Base-by-base conservation (phyloP, 345 rosid genomes). In the Kernera saxatilis region DNA sequence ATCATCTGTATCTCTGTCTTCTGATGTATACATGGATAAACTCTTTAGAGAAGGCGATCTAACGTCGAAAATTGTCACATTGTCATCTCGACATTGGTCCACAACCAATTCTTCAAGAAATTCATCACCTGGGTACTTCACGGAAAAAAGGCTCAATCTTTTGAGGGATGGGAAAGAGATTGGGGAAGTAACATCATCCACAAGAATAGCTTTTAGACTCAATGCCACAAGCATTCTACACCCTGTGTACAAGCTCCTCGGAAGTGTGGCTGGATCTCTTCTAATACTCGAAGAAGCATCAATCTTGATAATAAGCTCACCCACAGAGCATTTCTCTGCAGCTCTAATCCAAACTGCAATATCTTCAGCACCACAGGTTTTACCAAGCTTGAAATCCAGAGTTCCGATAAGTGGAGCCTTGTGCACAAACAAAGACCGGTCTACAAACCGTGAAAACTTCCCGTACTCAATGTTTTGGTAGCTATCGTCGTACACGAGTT, bases 31-130 rank as follows among this genome's bases (percentile, higher is more conserved):
- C 49, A 61, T 36, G 25, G 2, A 3, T 51, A 61, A 39, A 15
- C 13, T 14, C 62, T 62, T 61, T 8, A 72, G 52, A 29, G 46
- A 49, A 32, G 63, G 62, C 17, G 40, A 45, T 21, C 6, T 29
- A 18, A 72, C 36, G 18, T 17, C 22, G 41, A 72, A 21, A 27
- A 63, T 25, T 8, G 13, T 2, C 25, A 72, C 70, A 41, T 72
- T 41, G 62, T 63, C 62, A 43, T 26, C 6, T n/a, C 11, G 44
- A 29, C 22, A 27, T 52, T n/a, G n/a, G 10, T 62, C 12, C n/a
- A 63, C 36, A 7, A 10, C 10, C 64, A 74, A 58, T 40, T 49
- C 44, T 61, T 69, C 67, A 11, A 70, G 66, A 22, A 70, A 61
- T 13, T 39, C 44, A 52, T 51, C 64, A 51, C 50, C 3, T 14